Conservation (phyloP, 2,329 filamentous ascomycete genomes). For the Claviceps capensis region DNA sequence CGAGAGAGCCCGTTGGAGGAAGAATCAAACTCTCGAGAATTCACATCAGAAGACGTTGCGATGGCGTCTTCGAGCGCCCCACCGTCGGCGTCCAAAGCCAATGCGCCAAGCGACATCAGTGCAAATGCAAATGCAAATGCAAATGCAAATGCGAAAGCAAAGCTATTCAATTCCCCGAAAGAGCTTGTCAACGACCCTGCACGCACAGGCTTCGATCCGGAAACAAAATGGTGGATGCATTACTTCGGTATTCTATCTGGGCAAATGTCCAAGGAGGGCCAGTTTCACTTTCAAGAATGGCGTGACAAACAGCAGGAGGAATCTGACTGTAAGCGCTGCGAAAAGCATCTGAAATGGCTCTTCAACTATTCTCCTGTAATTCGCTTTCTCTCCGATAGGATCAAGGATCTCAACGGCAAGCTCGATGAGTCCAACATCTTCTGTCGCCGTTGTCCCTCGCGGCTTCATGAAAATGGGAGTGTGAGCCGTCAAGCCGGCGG, state of each 20-base stretch:
- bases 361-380: slow-evolving; percentile 76
- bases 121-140: slow-evolving; percentile 2
- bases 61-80: slow-evolving; percentile 6
- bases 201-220: slow-evolving; percentile 49
- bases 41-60: not conserved
- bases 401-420: slow-evolving; percentile 62
- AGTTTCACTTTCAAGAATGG: slow-evolving; percentile 63
- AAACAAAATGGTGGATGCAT: slow-evolving; percentile 58
- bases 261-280: slow-evolving; percentile 52
- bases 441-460: slow-evolving; percentile 62
- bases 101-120: slow-evolving; percentile 5
- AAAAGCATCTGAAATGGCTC: slow-evolving; percentile 70
- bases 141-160: slow-evolving; percentile 1
- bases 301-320: slow-evolving; percentile 64
- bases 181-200: slow-evolving; percentile 43
- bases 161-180: slow-evolving; percentile 8
- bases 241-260: slow-evolving; percentile 74
- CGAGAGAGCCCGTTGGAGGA: not conserved
- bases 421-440: slow-evolving; percentile 63
- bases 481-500: slow-evolving; percentile 60
- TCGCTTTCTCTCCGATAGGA: slow-evolving; percentile 73
- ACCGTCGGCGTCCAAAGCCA: slow-evolving; percentile 7
- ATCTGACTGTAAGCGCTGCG: slow-evolving; percentile 67
- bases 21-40: not conserved
- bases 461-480: slow-evolving; percentile 41